Evolutionary conservation across 2,329 filamentous ascomycete species (phyloP), one percentile per base, ranked within the genome.

Genomic region (Escovopsis weberi): DNA sequence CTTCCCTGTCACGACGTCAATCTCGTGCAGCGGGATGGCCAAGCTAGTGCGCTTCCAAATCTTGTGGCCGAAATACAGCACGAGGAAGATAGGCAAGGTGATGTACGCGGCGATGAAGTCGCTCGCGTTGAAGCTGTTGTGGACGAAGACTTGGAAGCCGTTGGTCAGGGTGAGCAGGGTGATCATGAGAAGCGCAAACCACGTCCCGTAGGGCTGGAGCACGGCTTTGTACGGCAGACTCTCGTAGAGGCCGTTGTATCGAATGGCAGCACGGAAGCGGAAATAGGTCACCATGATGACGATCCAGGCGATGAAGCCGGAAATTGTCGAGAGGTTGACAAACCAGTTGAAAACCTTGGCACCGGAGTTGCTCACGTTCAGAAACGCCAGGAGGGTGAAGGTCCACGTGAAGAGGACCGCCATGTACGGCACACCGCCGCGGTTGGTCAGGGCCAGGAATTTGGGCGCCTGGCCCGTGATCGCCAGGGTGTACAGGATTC

Each of bases 131-230:
- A 78, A 89, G 26, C 78, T 66, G 7, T 67, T 62, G 0, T 76
- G 74, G 56, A 80, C 81, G 56, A 89, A 88, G 12, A 82, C 73
- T 33, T 78, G 72, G 60, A 87, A 89, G 1, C 82, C 84, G 52
- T 85, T 85, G 50, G 84, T 79, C 3, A 88, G 60, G 1, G 71
- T 74, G n/a, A 88, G 65, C 26, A 85, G 60, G 3, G 59, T 55
- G 42, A 85, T 70, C 23, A 76, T 55, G 12, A 71, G 55, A 2
- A 85, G 68, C 9, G 71, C 68, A 42, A 72, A 60, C 53, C 70
- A 85, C 0, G 80, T 72, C 2, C 75, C 75, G 53, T 80, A 86
- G 0, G 82, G 75, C 55, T 78, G 73, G 11, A 68, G 55, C 0
- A 62, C 60, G 0, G 72, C 72, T 40, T 53, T 61, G 63, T 70